These are phyloP conservation scores for Eucalyptus virginea DNA, from an alignment of 345 rosid genomes.

Conservation along the genomic window DNA sequence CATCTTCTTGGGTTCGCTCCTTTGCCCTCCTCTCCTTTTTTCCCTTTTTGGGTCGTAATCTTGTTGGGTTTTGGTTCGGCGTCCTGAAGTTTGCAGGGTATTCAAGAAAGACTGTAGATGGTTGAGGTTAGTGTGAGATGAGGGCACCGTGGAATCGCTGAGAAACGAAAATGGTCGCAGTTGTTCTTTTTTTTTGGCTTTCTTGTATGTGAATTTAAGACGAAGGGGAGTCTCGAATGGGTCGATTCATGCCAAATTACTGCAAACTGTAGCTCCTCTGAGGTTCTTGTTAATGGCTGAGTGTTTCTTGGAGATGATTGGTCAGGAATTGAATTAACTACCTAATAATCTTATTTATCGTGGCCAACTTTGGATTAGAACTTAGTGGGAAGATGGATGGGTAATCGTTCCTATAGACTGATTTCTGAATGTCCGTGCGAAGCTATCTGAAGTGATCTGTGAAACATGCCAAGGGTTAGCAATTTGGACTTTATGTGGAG, in stretches of 20 bases:
- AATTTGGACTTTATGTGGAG: neutral
- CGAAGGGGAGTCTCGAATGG: neutral
- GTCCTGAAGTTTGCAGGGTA: neutral
- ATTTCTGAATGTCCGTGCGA: neutral
- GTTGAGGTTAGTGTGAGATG: neutral
- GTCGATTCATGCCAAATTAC: neutral
- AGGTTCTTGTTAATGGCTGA: neutral
- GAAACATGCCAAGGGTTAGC: neutral
- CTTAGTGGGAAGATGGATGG: neutral
- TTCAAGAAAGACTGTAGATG: neutral
- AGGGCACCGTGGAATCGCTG: neutral
- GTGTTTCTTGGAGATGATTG: neutral
- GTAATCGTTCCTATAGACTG: neutral
- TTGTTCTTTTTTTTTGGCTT: neutral
- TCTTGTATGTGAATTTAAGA: neutral
- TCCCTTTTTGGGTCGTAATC: neutral
- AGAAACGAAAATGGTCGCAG: neutral
- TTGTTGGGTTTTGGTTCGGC: neutral
- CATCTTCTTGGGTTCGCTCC: neutral
- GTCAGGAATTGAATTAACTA: neutral
- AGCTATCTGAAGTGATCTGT: neutral
- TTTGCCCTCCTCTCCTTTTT: neutral
- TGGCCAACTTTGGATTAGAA: neutral
- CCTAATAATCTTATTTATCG: neutral
- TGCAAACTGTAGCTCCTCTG: neutral